Percentiles rank a stretch among this genome's conserved stretches.
Evolutionary conservation across 2,329 filamentous ascomycete species (phyloP).

Genomic region (Diaporthe aspalathi): DNA sequence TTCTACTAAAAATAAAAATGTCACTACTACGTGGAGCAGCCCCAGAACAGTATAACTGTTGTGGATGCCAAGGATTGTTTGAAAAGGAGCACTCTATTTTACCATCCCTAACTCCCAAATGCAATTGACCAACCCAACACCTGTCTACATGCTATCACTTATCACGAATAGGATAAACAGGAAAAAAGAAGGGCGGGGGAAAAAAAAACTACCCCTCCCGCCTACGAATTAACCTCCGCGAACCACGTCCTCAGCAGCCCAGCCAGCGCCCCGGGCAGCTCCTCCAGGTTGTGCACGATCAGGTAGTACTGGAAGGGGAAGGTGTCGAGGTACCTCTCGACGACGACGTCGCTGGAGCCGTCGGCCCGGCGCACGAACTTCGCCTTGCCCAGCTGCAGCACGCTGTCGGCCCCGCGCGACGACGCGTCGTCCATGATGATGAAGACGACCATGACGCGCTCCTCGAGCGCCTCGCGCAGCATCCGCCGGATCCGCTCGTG

Average conservation of each 20-base stretch:
- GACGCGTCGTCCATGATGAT: slow-evolving; percentile 84
- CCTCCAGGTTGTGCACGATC: slow-evolving; percentile 90
- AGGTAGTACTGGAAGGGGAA: slow-evolving; percentile 99
- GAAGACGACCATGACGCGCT: slow-evolving; percentile 98
- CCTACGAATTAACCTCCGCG: slow-evolving; percentile 69
- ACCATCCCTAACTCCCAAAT: slow-evolving; percentile 21
- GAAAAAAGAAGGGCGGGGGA: no score
- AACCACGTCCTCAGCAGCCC: slow-evolving; percentile 97
- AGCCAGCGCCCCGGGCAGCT: slow-evolving; percentile 88
- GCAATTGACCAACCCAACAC: neutral
- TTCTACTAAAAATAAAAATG: no score
- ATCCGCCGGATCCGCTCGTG: slow-evolving; percentile 86
- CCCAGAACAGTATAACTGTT: neutral
- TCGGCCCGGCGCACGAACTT: slow-evolving; percentile 77
- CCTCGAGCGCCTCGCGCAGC: slow-evolving; percentile 88
- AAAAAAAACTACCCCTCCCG: neutral
- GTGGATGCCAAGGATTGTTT: neutral
- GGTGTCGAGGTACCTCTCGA: slow-evolving; percentile 91
- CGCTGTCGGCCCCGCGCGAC: slow-evolving; percentile 67
- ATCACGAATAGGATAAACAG: neutral
- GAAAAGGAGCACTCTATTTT: neutral
- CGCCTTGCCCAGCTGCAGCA: slow-evolving; percentile 89
- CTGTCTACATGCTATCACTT: neutral
- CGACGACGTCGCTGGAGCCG: slow-evolving; percentile 76
- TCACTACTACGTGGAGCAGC: neutral